Percentiles rank a stretch among this genome's conserved stretches.
phyloP scores from a whole-genome alignment of 2,329 filamentous ascomycete genomes.

The Nigrospora sphaerica region DNA sequence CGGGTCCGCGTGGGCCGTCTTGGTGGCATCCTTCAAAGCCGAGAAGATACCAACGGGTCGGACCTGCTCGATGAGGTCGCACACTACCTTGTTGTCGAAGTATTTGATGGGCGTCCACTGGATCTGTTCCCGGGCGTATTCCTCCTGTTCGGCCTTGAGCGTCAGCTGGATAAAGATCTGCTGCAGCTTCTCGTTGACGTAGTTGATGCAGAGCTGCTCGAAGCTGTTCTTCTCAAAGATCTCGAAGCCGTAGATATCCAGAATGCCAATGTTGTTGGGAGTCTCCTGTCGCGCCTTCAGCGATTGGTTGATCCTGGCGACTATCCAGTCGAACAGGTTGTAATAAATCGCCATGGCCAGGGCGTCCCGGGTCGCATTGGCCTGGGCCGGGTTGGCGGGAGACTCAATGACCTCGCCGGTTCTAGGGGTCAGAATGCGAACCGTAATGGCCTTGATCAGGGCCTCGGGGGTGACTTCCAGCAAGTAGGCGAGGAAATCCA shows the following conservation, averaged over 20 bases:
- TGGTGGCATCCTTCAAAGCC: constrained; percentile 93
- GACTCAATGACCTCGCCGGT: constrained; percentile 62
- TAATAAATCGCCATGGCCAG: constrained; percentile 93
- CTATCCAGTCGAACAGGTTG: constrained; percentile 98
- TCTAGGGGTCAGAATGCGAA: constrained; percentile 70
- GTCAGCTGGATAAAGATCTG: constrained; percentile 99
- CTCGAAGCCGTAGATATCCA: constrained; percentile 98
- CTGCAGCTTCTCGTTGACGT: constrained; percentile 98
- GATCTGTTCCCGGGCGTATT: constrained; percentile 93
- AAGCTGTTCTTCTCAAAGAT: constrained; percentile 99
- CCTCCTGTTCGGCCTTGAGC: constrained; percentile 92
- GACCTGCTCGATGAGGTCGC: constrained; percentile 89
- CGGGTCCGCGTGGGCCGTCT: constrained; percentile 95
- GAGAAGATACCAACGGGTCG: constrained; percentile 90
- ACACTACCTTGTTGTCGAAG: constrained; percentile 99
- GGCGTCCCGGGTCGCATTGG: constrained; percentile 79
- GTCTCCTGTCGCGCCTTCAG: constrained; percentile 70
- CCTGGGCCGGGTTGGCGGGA: constrained; percentile 82
- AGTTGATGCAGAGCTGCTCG: constrained; percentile 98
- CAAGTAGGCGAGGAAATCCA: constrained; percentile 91
- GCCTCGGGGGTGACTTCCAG: constrained; percentile 78
- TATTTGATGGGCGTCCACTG: constrained; percentile 99
- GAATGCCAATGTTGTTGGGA: constrained; percentile 83
- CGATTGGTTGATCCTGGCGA: constrained; percentile 83
- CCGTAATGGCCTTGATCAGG: constrained; percentile 81